Conservation (phyloP, 371 early-diverging fungal genomes). For the Mortierella sp. region DNA sequence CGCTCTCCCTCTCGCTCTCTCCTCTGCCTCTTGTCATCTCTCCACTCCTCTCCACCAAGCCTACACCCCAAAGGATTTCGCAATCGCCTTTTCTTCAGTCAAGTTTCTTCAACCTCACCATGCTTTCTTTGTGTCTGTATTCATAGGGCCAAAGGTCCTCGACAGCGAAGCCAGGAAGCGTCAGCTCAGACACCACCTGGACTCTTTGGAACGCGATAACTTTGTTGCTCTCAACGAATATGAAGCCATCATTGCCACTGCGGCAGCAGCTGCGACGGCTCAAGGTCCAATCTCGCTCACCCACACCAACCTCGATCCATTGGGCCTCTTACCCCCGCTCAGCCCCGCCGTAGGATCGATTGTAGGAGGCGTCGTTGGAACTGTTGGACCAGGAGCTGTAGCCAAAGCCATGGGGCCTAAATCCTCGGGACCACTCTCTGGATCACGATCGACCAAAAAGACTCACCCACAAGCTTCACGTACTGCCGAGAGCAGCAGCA, state of each 20-base stretch:
- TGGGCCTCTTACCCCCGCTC: conserved; percentile 39
- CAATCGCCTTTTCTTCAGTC: too few species aligned
- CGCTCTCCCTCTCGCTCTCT: too few species aligned
- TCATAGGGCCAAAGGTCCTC: conserved; percentile 41
- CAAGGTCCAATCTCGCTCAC: conserved; percentile 45
- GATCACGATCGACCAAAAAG: conserved; percentile 32
- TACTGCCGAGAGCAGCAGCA: not conserved
- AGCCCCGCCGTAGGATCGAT: conserved; percentile 41
- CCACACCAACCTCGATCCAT: conserved; percentile 44
- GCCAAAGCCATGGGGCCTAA: conserved; percentile 1
- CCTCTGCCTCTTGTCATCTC: too few species aligned
- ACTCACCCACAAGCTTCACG: conserved; percentile 3
- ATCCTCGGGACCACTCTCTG: conserved; percentile 29
- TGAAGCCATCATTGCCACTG: conserved; percentile 65
- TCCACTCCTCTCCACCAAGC: too few species aligned
- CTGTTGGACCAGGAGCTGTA: conserved; percentile 41
- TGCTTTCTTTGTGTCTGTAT: too few species aligned
- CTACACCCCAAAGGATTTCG: too few species aligned
- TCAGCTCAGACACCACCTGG: conserved; percentile 67
- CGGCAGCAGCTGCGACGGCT: conserved; percentile 54
- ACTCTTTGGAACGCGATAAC: conserved; percentile 74
- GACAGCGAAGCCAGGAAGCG: conserved; percentile 44
- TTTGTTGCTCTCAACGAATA: conserved; percentile 67
- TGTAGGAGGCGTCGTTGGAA: conserved; percentile 43
- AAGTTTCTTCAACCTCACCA: too few species aligned